Evolutionary conservation across 352 stramenopile genomes (phyloP).

Genomic region (Globisporangium sylvaticum): DNA sequence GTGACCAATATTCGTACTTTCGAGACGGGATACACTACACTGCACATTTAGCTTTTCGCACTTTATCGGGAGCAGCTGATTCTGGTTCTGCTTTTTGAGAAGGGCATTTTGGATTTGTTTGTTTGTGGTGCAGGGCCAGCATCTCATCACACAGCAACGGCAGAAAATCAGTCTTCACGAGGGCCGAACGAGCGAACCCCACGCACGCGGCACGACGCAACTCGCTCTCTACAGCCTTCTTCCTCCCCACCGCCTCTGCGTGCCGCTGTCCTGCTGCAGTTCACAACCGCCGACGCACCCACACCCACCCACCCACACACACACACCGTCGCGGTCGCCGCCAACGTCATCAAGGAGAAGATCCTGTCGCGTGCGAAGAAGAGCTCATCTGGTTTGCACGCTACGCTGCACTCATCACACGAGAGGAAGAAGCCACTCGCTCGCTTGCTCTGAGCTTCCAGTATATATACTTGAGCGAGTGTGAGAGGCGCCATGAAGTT

Average conservation of each 20-base stretch:
- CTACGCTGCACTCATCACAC: background rate
- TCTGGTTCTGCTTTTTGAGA: background rate
- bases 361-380: background rate
- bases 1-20: background rate
- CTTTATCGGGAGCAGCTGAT: background rate
- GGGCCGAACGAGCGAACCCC: background rate
- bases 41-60: background rate
- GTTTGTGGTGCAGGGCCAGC: background rate
- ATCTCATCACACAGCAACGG: background rate
- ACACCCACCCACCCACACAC: too few relatives aligned
- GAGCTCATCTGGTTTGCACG: background rate
- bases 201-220: background rate
- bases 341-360: too few relatives aligned
- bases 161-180: background rate
- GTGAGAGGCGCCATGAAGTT: conserved; percentile 44
- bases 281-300: background rate
- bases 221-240: background rate
- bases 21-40: background rate
- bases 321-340: too few relatives aligned
- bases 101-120: conserved; percentile 2
- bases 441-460: background rate
- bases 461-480: background rate
- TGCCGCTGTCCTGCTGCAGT: background rate
- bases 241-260: background rate
- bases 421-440: background rate